Conservation (phyloP, 2,329 filamentous ascomycete genomes). For the Plenodomus lindquistii region DNA sequence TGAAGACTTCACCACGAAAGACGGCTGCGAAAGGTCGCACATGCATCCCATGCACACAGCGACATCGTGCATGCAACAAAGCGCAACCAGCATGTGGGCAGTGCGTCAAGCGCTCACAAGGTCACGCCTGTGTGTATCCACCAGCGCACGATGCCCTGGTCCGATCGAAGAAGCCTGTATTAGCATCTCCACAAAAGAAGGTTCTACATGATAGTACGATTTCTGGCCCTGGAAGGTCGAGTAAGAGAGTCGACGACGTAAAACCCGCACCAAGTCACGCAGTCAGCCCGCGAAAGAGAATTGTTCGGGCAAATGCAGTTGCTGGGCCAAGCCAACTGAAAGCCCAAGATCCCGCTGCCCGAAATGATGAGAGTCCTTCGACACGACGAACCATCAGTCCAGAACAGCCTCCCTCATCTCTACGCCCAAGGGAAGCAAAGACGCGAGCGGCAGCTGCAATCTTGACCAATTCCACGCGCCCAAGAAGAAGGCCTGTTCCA, state of each 20-base stretch:
- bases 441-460: not conserved
- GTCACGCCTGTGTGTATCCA: slow-evolving; percentile 1
- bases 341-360: too few relatives aligned
- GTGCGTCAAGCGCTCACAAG: slow-evolving; percentile 4
- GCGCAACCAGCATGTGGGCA: slow-evolving; percentile 1
- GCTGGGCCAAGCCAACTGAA: not conserved
- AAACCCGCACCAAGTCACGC: not conserved
- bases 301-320: not conserved
- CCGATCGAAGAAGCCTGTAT: not conserved
- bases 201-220: not conserved
- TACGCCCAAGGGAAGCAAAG: not conserved
- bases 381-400: not conserved
- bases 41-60: slow-evolving; percentile 1
- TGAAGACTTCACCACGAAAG: slow-evolving; percentile 7
- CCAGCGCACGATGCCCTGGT: not conserved
- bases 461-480: not conserved
- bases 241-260: not conserved
- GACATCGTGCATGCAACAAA: not conserved
- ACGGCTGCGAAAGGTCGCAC: not conserved
- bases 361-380: not conserved
- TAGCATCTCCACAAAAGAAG: not conserved
- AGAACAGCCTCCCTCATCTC: not conserved
- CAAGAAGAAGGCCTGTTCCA: not conserved
- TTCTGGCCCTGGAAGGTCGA: not conserved
- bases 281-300: not conserved